Conservation (phyloP, 2,329 filamentous ascomycete species). For the Curvularia sp. region DNA sequence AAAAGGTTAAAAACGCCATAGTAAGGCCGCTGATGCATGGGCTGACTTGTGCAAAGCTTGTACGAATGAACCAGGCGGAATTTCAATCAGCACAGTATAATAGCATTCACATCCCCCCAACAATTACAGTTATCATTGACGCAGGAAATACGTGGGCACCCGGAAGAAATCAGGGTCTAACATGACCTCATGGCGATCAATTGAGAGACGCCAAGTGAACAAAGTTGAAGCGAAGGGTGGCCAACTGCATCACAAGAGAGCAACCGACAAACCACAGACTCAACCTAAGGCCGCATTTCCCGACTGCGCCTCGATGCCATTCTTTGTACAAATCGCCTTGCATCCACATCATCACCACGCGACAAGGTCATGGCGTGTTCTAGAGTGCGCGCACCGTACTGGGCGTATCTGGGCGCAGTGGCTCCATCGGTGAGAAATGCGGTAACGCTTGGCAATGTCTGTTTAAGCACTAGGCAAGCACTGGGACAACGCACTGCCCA, state of each 20-base stretch:
- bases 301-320: constrained; percentile 18
- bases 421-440: neutral
- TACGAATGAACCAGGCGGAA: neutral
- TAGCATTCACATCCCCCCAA: neutral
- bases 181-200: constrained; percentile 22
- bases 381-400: neutral
- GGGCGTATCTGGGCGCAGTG: constrained; percentile 1
- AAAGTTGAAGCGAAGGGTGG: constrained; percentile 14
- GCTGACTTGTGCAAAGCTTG: constrained; percentile 5
- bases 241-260: constrained; percentile 14
- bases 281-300: constrained; percentile 13
- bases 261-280: constrained; percentile 11
- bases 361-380: neutral
- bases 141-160: constrained; percentile 8
- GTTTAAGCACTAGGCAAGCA: constrained; percentile 1
- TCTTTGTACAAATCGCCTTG: constrained; percentile 6
- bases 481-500: constrained; percentile 6
- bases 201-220: constrained; percentile 10
- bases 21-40: constrained; percentile 11
- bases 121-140: constrained; percentile 11
- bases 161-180: neutral
- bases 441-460: neutral
- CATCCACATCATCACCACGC: constrained; percentile 5
- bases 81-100: neutral
- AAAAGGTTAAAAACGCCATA: constrained; percentile 3